Base-by-base conservation (phyloP, 768 basidiomycete species). In the Amanita rimosa region DNA sequence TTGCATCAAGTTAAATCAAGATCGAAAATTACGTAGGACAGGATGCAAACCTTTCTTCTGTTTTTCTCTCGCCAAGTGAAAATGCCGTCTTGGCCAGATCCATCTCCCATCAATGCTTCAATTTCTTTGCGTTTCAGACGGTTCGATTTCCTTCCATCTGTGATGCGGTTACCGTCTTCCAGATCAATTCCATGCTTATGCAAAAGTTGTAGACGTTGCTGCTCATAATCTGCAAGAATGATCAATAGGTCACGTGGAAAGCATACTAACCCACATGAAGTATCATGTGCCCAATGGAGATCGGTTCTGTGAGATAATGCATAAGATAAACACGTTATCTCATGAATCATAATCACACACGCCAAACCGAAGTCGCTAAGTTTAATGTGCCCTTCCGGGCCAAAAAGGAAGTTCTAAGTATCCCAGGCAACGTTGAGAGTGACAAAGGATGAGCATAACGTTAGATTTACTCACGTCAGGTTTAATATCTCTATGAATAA, bases 401-500 rank as follows among this genome's bases (percentile, higher is more conserved):
- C 86, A 69, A 98, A 94, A 46, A 98, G 73, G 71, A 97, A 98
- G 65, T 98, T 97, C 89, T 92, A 62, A 49, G 48, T 26, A 50
- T 53, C 46, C 43, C 52, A 48, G 52, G 52, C 55, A 48, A 59
- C 49, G 45, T 40, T 51, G 34, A 54, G 49, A 44, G 38, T 48
- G 54, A 51, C 55, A 51, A 57, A 52, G 52, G 52, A 52, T 58
- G 44, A 50, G 33, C 31, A 31, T 49, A 44, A 24, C 53, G 41
- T 39, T n/a, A n/a, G 51, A 40, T 34, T 24, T 38, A 67, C 80
- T 62, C 63, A 88, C 85, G 66, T 94, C 89, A 57, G 92, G 88
- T 66, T 96, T 94, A 67, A 97, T 94, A 70, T 99, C 95, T 53
- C 95, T 80, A 70, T 98, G 95, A 59, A 98, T 96, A 68, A 94